phyloP scores from a whole-genome alignment of 2,329 filamentous ascomycete genomes.

The Lachnellula cervina region DNA sequence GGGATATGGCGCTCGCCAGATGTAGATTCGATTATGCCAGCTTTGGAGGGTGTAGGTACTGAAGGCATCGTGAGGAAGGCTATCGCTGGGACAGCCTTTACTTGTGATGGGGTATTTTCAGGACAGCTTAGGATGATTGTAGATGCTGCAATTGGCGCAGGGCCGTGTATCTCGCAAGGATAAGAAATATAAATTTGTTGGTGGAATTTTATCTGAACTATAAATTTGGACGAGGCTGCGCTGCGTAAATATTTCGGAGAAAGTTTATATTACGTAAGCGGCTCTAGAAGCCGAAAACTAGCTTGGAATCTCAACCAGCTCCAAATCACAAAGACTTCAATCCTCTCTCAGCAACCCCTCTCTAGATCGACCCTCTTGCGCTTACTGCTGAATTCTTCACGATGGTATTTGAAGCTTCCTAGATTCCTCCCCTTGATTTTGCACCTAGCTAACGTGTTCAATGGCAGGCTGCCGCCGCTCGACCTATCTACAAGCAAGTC shows the following conservation, averaged over 20 bases:
- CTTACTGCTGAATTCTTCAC: slow-evolving; percentile 16
- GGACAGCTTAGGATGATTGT: background rate
- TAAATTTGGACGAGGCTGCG: slow-evolving; percentile 1
- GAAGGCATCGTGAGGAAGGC: slow-evolving; percentile 31
- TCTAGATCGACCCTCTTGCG: slow-evolving; percentile 9
- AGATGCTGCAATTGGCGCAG: background rate
- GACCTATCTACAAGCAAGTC: slow-evolving; percentile 32
- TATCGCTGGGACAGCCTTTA: background rate
- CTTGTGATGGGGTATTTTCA: background rate
- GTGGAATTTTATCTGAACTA: background rate
- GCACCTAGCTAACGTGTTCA: slow-evolving; percentile 20
- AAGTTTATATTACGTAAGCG: slow-evolving; percentile 3
- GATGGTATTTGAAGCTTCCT: slow-evolving; percentile 26
- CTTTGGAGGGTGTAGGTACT: slow-evolving; percentile 45
- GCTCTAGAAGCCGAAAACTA: background rate
- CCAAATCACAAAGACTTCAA: slow-evolving; percentile 19
- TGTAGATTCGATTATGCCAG: slow-evolving; percentile 69
- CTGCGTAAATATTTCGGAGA: slow-evolving; percentile 1
- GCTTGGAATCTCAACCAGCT: slow-evolving; percentile 12
- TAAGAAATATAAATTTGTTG: background rate
- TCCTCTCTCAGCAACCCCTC: slow-evolving; percentile 12
- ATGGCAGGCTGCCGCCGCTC: slow-evolving; percentile 27
- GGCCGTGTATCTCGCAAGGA: background rate
- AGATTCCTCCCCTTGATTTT: background rate
- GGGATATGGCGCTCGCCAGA: slow-evolving; percentile 87